Evolutionary conservation across 495 filamentous ascomycete genomes (phyloP), one percentile per base, ranked within the genome.

Genomic region (Pseudotulostoma volvatum): DNA sequence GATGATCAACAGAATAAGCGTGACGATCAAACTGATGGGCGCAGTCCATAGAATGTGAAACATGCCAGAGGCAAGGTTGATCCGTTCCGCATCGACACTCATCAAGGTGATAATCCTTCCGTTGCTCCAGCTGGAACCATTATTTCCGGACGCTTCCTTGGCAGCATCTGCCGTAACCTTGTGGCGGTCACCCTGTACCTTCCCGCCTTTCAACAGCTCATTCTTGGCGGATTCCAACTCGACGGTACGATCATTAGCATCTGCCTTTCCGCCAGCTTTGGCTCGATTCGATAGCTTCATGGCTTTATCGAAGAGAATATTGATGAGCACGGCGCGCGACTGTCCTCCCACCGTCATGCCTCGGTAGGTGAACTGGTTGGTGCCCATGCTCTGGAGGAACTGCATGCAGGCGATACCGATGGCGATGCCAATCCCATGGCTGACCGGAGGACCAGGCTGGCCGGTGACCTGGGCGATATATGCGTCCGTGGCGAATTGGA

Each of bases 21-120:
- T 84, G 45, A 93, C 68, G 19, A 85, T 55, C 44, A 84, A 76
- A 4, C 75, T 65, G 25, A 95, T 59, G 0, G 88, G 86, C 0
- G 82, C 72, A 3, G 81, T 84, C 87, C 88, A 94, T 4, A 81
- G 61, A 53, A 96, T 70, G 48, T 96, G 88, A 57, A 94, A 86
- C 61, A 93, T 72, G 36, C 81, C 82, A 9, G 66, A 80, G 2
- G 84, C 84, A 49, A 81, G 74, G 49, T 94, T 85, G 42, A 96
- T 67, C 37, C 86, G 81, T 57, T 87, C 86, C 11, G 87, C 85
- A 48, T 96, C 88, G 30, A 85, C 83, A 40, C 79, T 81, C 88
- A 96, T 95, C 47, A 96, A 52, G 39, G 87, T 92, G 44, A 87
- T 71, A 19, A 96, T 79, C 39, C 81, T 72, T 14, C 88, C 88